These are phyloP conservation scores for Penicillium tannophilum DNA, from an alignment of 495 filamentous ascomycete genomes.

Conservation along the genomic window DNA sequence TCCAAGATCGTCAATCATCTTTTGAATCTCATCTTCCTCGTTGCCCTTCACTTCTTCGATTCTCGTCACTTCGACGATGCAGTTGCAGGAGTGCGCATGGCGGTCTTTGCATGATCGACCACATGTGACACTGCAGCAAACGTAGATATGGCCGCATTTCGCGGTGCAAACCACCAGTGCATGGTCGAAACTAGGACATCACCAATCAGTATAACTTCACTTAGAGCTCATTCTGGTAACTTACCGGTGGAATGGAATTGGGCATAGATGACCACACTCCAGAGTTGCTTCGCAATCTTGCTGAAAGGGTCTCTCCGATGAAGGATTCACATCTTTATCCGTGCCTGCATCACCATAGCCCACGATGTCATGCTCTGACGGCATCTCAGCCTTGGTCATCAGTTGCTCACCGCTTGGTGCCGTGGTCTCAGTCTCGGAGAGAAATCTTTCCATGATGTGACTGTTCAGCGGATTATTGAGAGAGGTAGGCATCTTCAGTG, in stretches of 20 bases:
- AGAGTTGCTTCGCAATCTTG: constrained; percentile 34
- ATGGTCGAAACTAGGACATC: constrained; percentile 7
- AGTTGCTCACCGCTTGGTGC: not conserved
- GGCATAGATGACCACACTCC: constrained; percentile 45
- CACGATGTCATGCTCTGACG: constrained; percentile 47
- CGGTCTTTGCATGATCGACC: constrained; percentile 6
- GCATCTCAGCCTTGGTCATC: constrained; percentile 41
- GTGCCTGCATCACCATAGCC: constrained; percentile 20
- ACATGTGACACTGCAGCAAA: constrained; percentile 12
- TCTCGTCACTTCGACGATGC: not conserved
- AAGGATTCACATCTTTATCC: constrained; percentile 29
- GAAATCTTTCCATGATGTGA: not conserved
- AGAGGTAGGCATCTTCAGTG: not conserved
- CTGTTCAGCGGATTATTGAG: not conserved
- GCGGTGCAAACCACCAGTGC: constrained; percentile 9
- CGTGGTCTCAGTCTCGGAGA: not conserved
- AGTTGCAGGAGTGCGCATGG: constrained; percentile 19
- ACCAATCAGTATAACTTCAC: not conserved
- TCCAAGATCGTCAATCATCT: not conserved
- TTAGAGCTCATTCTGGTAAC: not conserved
- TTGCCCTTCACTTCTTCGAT: not conserved
- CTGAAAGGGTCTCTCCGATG: constrained; percentile 38
- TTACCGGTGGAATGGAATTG: constrained; percentile 43
- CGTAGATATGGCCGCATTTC: constrained; percentile 5
- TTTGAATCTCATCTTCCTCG: not conserved